phyloP scores from a whole-genome alignment of 2,329 filamentous ascomycete genomes.

The Aspergillus felis region DNA sequence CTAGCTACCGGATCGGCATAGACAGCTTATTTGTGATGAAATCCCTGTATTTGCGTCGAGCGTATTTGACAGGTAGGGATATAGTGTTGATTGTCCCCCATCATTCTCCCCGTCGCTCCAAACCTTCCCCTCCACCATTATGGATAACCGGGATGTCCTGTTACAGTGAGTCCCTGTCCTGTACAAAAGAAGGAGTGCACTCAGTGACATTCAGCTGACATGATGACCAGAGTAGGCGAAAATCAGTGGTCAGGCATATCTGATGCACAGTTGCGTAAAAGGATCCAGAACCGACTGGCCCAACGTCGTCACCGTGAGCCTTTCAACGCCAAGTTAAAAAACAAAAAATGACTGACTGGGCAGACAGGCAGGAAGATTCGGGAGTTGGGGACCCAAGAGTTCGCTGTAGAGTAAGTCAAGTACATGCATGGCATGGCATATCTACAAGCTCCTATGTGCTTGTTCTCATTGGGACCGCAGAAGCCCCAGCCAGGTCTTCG shows the following conservation, averaged over 20 bases:
- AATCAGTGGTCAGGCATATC: neutral
- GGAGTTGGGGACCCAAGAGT: neutral
- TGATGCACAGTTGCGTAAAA: neutral
- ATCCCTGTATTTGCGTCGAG: no score
- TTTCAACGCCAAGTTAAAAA: neutral
- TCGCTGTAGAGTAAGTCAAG: neutral
- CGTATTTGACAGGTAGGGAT: neutral
- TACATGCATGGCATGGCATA: neutral
- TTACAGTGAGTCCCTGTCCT: neutral
- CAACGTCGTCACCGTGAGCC: neutral
- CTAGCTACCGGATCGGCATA: no score
- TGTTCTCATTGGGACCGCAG: neutral
- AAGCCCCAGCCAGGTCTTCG: neutral
- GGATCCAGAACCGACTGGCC: neutral
- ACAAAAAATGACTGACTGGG: neutral
- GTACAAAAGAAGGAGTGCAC: neutral
- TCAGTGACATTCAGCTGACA: neutral
- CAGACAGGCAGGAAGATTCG: neutral
- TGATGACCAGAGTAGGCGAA: neutral
- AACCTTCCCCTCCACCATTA: neutral
- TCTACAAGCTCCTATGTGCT: neutral
- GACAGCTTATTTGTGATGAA: no score
- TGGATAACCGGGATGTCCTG: neutral
- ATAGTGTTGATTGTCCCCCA: neutral
- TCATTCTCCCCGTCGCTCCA: neutral